Base-by-base conservation (phyloP, 371 early-diverging fungal genomes). In the Mucor saturninus region DNA sequence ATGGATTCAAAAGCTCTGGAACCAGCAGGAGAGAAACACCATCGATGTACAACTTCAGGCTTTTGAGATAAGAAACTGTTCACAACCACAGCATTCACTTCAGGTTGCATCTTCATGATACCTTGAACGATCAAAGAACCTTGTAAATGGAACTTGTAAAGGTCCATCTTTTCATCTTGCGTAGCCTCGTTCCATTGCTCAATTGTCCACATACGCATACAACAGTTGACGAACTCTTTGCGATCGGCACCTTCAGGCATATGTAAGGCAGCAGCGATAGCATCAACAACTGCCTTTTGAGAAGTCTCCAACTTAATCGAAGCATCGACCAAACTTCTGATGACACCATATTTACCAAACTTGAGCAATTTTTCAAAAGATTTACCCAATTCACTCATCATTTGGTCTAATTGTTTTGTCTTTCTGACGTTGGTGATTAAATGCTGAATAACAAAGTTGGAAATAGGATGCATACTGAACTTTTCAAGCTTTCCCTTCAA, bases 401-500 rank as follows among this genome's bases (percentile, higher is more conserved):
- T 81, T 49, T 80, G 73, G 31, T 78, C 74, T 2, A 92, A 71
- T 67, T 92, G 92, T 2, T 76, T 71, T 5, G 73, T 71, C 40
- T 74, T 86, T 51, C 86, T 83, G 35, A 82, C 89, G 53, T 86
- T 72, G 28, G 77, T 73, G 39, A 93, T 77, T 64, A 92, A 68
- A 35, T 85, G 74, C 76, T 95, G 95, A 28, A 95, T 86, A 3
- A 93, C 93, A 82, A 91, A 94, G 69, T 95, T 95, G 65, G 89
- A 83, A n/a, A 88, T 79, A 9, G 86, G 85, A 63, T 93, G 87
- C 55, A 83, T 66, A 56, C 89, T 86, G 56, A 91, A 83, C 60
- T 85, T 81, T 49, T 74, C 73, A 7, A 93, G 64, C 26, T 83
- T 84, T 26, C 77, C 76, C n/a, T 83, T 75, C 65, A 95, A 83